Conservation (phyloP, 306 rosid genomes). For the Alnus rubra region DNA sequence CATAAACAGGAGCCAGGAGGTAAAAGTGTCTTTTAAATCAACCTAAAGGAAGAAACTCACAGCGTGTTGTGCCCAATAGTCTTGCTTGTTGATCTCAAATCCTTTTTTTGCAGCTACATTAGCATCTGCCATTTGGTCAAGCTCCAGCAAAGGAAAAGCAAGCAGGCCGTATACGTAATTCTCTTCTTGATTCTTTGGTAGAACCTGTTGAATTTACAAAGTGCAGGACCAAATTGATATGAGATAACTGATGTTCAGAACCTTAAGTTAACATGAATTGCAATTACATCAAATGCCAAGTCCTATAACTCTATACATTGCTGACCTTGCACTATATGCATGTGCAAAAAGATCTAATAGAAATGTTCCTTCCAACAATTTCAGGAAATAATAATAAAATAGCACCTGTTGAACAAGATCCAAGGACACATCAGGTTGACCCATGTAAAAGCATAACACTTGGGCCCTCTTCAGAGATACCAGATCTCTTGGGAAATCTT, state of each 20-base stretch:
- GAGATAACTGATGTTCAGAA: not conserved
- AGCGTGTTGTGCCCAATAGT: slow-evolving; percentile 83
- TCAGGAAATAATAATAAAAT: slow-evolving; percentile 22
- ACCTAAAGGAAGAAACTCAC: slow-evolving; percentile 46
- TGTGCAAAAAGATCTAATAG: not conserved
- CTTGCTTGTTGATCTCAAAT: slow-evolving; percentile 64
- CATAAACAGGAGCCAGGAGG: not conserved
- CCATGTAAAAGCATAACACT: slow-evolving; percentile 75
- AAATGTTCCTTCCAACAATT: not conserved
- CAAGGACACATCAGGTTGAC: slow-evolving; percentile 56
- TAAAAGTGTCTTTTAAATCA: slow-evolving; percentile 8
- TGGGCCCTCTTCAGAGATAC: slow-evolving; percentile 80
- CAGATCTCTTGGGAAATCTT: slow-evolving; percentile 80
- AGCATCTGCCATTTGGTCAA: slow-evolving; percentile 73
- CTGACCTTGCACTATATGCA: not conserved
- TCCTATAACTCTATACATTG: not conserved
- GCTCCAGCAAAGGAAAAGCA: slow-evolving; percentile 87
- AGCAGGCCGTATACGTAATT: slow-evolving; percentile 79
- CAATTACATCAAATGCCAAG: not conserved
- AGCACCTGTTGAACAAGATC: slow-evolving; percentile 72
- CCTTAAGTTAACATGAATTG: not conserved
- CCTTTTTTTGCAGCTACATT: slow-evolving; percentile 78
- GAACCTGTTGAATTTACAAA: slow-evolving; percentile 52
- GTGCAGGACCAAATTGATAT: not conserved
- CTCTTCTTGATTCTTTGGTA: slow-evolving; percentile 64